Evolutionary conservation across 805 yeast species (phyloP), one percentile per base, ranked within the genome.

Genomic region (Jamesozyma hellenica): DNA sequence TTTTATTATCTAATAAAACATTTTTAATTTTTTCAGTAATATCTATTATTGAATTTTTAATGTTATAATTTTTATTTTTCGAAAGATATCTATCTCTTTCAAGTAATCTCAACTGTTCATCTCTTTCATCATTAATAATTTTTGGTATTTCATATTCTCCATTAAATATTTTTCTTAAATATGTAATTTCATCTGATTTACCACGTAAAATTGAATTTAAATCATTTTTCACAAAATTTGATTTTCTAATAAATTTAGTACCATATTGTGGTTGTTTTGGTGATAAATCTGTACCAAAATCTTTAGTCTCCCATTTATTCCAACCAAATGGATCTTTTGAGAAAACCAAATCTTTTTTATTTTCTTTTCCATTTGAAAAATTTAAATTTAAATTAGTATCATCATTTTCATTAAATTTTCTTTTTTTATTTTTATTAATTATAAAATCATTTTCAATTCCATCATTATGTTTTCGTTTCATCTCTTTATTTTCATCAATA

Each of bases 111-210:
- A 55, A 34, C 37, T 51, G 63, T 14, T 38, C 48, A 26, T 47
- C 53, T 44, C 45, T 58, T 41, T 51, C 58, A 25, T 45, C 48
- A 13, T 42, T 51, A 28, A 49, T 45, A 2, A 55, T 41, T 16
- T 52, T 46, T 5, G 69, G 64, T n/a, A 65, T 53, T 31, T 47
- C 49, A 36, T 63, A 63, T 23, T 64, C 54, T 5, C 67, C 67
- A 30, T 55, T 56, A 43, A 56, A 61, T 14, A 66, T 50, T 36
- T 52, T 47, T 39, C 57, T 55, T 27, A 65, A 39, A 45, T 58
- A 63, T 3, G 49, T 38, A 6, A 53, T 46, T 38, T 58, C 62
- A 29, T 53, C 53, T 2, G 60, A 45, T 25, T 47, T 48, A 1
- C 44, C 43, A 17, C 51, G 47, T 6, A 51, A 38, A 0, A 45